A percentile compares a stretch with the other conserved stretches of the same genome.
Evolutionary conservation across 2,329 filamentous ascomycete genomes (phyloP).

Genomic region (Xylogone sp.): DNA sequence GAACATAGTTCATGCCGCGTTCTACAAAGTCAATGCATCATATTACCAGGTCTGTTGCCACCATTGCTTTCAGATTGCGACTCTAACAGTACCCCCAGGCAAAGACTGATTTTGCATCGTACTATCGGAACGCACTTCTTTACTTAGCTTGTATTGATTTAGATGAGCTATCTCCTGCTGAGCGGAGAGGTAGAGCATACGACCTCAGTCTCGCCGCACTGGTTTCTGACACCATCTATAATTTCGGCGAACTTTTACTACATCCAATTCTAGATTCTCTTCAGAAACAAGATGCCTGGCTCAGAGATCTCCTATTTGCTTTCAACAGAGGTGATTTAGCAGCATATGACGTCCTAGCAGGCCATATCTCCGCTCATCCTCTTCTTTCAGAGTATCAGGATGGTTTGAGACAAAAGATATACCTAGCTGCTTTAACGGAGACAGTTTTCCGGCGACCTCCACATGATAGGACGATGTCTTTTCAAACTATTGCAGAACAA

Average conservation of each 20-base stretch:
- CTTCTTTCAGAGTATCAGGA: constrained; percentile 75
- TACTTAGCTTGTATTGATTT: constrained; percentile 96
- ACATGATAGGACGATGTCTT: constrained; percentile 92
- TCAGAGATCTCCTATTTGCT: constrained; percentile 92
- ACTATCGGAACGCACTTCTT: constrained; percentile 95
- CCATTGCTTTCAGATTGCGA: not conserved
- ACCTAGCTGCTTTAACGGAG: constrained; percentile 92
- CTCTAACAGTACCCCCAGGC: constrained; percentile 38
- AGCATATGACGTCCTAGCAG: constrained; percentile 79
- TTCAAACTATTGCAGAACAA: constrained; percentile 81
- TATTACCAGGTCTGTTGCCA: constrained; percentile 71
- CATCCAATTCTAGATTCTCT: constrained; percentile 93
- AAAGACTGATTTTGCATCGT: constrained; percentile 89
- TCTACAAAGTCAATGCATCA: constrained; percentile 91
- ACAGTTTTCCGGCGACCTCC: constrained; percentile 93
- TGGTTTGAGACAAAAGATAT: constrained; percentile 96
- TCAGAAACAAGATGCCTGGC: constrained; percentile 75
- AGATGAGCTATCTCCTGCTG: constrained; percentile 64
- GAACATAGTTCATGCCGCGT: constrained; percentile 90
- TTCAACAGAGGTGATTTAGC: constrained; percentile 94
- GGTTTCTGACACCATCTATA: constrained; percentile 94
- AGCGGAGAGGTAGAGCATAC: constrained; percentile 82
- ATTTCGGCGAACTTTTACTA: constrained; percentile 97
- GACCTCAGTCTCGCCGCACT: constrained; percentile 90
- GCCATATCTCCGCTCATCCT: constrained; percentile 74